Evolutionary conservation across 768 basidiomycete genomes (phyloP).

Genomic region (Udeniomyces megalosporus): DNA sequence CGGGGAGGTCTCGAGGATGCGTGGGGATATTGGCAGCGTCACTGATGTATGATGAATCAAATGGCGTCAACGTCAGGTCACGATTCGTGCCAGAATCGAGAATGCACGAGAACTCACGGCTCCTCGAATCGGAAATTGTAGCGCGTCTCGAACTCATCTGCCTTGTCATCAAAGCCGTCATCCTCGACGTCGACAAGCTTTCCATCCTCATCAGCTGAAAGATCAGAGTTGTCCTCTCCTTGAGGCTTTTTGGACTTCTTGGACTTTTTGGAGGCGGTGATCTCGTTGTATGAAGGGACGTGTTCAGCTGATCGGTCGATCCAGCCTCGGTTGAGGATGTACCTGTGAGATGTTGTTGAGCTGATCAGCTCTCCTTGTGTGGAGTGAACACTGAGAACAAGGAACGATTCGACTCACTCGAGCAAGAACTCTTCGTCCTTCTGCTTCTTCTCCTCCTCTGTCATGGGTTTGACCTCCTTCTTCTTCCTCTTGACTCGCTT

Average conservation of each 20-base stretch:
- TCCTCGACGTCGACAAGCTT: constrained; percentile 36
- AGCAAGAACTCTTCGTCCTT: constrained; percentile 74
- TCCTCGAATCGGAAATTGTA: constrained; percentile 99
- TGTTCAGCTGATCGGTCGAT: constrained; percentile 59
- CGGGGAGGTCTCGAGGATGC: constrained; percentile 50
- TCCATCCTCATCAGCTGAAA: constrained; percentile 12
- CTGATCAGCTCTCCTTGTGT: neutral
- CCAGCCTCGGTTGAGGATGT: constrained; percentile 96
- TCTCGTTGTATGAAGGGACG: constrained; percentile 71
- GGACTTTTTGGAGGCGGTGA: constrained; percentile 35
- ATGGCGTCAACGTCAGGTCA: too few species aligned
- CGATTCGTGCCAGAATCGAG: neutral
- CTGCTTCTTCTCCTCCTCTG: constrained; percentile 39
- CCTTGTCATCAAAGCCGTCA: constrained; percentile 70
- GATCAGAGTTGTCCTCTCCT: constrained; percentile 19
- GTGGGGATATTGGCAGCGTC: constrained; percentile 49
- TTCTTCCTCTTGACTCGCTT: constrained; percentile 18
- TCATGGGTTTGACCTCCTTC: constrained; percentile 1
- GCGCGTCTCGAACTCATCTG: constrained; percentile 80
- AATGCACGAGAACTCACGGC: constrained; percentile 41
- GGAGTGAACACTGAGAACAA: neutral
- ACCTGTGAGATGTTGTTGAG: constrained; percentile 46
- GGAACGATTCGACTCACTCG: constrained; percentile 50
- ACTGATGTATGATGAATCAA: constrained; percentile 29
- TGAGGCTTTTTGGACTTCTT: constrained; percentile 24